Evolutionary conservation across 306 rosid species (phyloP), one percentile per base, ranked within the genome.

Genomic region (Luffa aegyptiaca): DNA sequence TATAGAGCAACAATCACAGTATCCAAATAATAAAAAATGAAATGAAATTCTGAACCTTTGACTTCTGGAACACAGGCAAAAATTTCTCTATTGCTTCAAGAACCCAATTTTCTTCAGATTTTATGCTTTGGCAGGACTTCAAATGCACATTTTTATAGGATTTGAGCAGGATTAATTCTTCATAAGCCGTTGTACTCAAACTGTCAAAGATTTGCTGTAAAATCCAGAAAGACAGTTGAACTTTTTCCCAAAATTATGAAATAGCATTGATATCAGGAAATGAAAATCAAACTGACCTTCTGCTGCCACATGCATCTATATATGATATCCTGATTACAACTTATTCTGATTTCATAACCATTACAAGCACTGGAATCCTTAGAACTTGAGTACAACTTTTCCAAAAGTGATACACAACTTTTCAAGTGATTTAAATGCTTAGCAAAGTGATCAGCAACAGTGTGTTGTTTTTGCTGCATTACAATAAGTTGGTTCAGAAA

Each of bases 261-360:
- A 65, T 76, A 80, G 61, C 14, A 49, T 80, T 44, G 57, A 66
- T 20, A 10, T 42, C 42, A 76, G 8, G 21, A 55, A n/a, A 75
- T 51, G 61, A 49, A 73, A 14, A 33, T 16, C 72, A 26, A 68
- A 79, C 72, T 76, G 82, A 85, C 96, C 88, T 95, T 95, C 59
- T 95, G 98, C 81, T 91, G 95, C 98, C 97, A 95, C 93, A 92
- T 80, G 91, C 91, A 95, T 74, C 82, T 86, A 69, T 83, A 85
- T 68, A 85, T 85, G 80, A 86, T 76, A 66, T 82, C 82, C 81
- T 86, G 95, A 77, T 87, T 86, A 57, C 88, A 88, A 83, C 83
- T 61, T 58, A 88, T 72, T 63, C 89, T 83, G 62, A 81, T 81
- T 80, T 58, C 84, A 79, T 78, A 56, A 68, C 68, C 71, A 36